Conservation (phyloP, 306 rosid species). For the Quercus suber region DNA sequence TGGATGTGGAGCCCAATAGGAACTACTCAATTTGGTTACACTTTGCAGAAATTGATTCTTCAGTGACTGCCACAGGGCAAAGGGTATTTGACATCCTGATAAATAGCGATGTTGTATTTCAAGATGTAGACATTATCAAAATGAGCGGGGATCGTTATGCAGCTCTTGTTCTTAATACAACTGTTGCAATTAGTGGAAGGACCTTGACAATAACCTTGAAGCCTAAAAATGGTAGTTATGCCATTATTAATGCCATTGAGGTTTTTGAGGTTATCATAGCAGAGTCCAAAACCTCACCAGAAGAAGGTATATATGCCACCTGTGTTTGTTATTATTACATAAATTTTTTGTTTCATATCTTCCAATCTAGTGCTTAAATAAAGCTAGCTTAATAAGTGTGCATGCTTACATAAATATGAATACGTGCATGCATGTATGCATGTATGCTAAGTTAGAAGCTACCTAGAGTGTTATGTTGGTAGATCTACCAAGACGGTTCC, state of each 20-base stretch:
- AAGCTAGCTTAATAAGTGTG: not conserved
- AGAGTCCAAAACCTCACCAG: conserved; percentile 65
- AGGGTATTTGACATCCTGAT: conserved; percentile 75
- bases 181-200: conserved; percentile 75
- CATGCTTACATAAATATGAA: not conserved
- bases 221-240: conserved; percentile 55
- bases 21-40: conserved; percentile 95
- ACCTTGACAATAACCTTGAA: conserved; percentile 62
- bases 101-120: conserved; percentile 52
- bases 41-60: conserved; percentile 79
- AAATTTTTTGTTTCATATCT: not conserved
- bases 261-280: conserved; percentile 68
- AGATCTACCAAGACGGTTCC: not conserved
- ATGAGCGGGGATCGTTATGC: conserved; percentile 66
- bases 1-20: conserved; percentile 85
- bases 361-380: not conserved
- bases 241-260: conserved; percentile 83
- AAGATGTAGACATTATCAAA: conserved; percentile 67
- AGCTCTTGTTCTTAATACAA: conserved; percentile 80
- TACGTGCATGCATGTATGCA: not conserved
- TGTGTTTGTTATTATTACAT: not conserved
- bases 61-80: conserved; percentile 55
- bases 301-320: conserved; percentile 65
- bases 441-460: not conserved
- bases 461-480: not conserved